A percentile compares a stretch with the other conserved stretches of the same genome.
These are phyloP conservation scores for Cerioporus squamosus DNA, from an alignment of 1,284 basidiomycete species.

Conservation along the genomic window DNA sequence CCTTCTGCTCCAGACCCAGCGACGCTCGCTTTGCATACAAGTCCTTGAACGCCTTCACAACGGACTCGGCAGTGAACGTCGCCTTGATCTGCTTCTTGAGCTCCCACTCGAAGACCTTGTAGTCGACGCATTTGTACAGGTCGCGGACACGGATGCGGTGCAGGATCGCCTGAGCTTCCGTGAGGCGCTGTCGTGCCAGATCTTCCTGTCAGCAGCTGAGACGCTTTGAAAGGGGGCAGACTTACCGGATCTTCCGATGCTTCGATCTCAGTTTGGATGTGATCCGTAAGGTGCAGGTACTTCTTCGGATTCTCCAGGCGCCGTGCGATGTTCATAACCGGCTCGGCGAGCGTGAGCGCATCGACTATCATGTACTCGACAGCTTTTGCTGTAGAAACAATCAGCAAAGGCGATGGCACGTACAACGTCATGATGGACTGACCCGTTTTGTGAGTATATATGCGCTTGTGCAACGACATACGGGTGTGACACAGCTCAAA, in stretches of 20 bases:
- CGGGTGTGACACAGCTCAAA: constrained; percentile 74
- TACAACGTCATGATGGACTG: constrained; percentile 18
- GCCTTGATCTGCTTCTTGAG: constrained; percentile 15
- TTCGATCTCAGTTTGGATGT: constrained; percentile 64
- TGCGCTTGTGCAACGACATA: constrained; percentile 75
- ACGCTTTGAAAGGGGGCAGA: neutral
- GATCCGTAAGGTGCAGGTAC: constrained; percentile 69
- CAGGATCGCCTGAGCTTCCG: constrained; percentile 60
- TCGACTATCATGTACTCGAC: constrained; percentile 84
- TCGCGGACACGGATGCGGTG: constrained; percentile 62
- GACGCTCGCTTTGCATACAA: constrained; percentile 17
- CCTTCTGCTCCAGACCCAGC: constrained; percentile 19
- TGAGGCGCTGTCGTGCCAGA: constrained; percentile 54
- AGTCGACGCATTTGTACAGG: constrained; percentile 73
- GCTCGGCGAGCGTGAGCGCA: constrained; percentile 67
- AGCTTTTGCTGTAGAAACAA: constrained; percentile 54
- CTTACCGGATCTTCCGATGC: constrained; percentile 51
- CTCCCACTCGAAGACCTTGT: constrained; percentile 60
- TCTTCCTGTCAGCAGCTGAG: neutral
- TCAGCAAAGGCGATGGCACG: neutral
- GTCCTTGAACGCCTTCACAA: constrained; percentile 54
- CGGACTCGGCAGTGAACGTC: constrained; percentile 50
- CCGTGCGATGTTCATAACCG: constrained; percentile 59
- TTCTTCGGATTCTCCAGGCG: constrained; percentile 59
- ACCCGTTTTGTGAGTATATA: constrained; percentile 82